Evolutionary conservation across 768 basidiomycete species (phyloP), one percentile per base, ranked within the genome.

Genomic region (Termitomyces sp.): DNA sequence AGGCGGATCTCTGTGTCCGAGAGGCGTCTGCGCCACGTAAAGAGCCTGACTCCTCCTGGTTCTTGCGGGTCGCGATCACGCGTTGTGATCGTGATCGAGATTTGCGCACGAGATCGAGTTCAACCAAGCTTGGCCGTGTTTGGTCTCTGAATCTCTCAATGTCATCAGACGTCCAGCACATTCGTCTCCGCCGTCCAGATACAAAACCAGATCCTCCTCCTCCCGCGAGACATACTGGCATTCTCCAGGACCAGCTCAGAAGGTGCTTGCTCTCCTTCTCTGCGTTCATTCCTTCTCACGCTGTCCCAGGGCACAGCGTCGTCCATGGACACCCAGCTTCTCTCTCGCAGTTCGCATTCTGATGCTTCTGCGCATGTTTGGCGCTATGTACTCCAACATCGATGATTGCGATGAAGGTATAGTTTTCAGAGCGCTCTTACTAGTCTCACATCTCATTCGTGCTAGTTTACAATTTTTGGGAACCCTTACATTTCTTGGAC

Each of bases 401-500:
- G 85, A 87, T 67, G 97, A 98, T 69, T 98, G 97, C 63, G 97
- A 99, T 68, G 97, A 99, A 84, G 95, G 96, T 94, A 55, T 38
- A 40, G 40, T 16, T 50, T 50, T 35, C 28, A 14, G 14, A 35
- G 32, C 30, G 3, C 10, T 49, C 7, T 8, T 32, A 40, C 20
- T 18, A 9, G 13, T n/a, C 18, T 30, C n/a, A 9, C 43, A 23
- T 48, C 53, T 56, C 14, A 55, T 61, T 30, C 28, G 53, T 53
- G 23, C 33, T 55, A 99, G 97, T 97, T 13, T 99, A 87, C 82
- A 99, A 99, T 74, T 99, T 97, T 73, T 98, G 93, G 93, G 97
- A 98, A 69, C 97, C 97, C 20, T 76, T 99, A 16, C 97, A 99
- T 74, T 95, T 95, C 69, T 79, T 97, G 58, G 84, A 88, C 59